These are phyloP conservation scores for Poa pratensis DNA, from an alignment of 176 grass and related monocot genomes.

Conservation along the genomic window DNA sequence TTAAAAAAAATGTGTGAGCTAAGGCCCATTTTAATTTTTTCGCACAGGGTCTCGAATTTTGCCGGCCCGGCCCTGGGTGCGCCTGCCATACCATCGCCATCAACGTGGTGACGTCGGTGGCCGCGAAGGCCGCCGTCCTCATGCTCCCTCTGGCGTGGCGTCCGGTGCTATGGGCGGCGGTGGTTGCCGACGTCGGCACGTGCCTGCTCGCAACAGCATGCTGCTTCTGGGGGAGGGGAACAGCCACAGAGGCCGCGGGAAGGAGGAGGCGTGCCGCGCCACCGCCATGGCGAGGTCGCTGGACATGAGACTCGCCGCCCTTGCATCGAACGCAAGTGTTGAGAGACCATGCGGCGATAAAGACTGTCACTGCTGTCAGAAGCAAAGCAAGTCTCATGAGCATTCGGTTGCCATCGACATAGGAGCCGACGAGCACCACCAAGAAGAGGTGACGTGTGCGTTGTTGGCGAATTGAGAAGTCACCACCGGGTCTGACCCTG, in stretches of 20 bases:
- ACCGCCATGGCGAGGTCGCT: slow-evolving; percentile 21
- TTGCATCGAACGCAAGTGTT: not conserved
- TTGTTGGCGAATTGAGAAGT: no score
- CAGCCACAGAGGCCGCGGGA: slow-evolving; percentile 28
- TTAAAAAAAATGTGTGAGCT: no score
- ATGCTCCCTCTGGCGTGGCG: not conserved
- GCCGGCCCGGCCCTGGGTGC: not conserved
- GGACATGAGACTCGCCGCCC: not conserved
- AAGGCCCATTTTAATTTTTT: no score
- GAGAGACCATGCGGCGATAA: not conserved
- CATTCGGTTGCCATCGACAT: no score
- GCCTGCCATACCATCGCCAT: slow-evolving; percentile 41
- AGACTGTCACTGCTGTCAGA: not conserved
- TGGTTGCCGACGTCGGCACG: not conserved
- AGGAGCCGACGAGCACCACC: no score
- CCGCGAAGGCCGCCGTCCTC: not conserved
- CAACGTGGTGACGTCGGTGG: slow-evolving; percentile 51
- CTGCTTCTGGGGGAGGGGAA: not conserved
- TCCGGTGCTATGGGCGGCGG: not conserved
- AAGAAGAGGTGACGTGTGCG: no score
- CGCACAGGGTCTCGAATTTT: no score
- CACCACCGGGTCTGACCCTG: no score
- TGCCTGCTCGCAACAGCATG: not conserved
- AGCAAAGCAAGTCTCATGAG: no score
- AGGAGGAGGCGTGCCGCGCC: slow-evolving; percentile 27